Evolutionary conservation across 129 eudicot species (phyloP).

Genomic region (Flaveria robusta): DNA sequence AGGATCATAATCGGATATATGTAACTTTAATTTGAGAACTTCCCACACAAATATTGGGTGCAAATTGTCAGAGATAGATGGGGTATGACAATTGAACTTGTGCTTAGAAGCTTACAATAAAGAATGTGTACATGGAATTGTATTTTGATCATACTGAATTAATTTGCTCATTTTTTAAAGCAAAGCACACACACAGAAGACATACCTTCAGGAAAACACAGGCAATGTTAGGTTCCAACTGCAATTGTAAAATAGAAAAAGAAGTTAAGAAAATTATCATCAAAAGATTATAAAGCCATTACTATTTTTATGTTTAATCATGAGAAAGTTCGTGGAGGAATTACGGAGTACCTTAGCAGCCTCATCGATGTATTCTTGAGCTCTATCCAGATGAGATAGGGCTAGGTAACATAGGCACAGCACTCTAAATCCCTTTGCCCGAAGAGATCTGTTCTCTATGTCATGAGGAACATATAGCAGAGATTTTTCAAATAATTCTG

Average conservation of each 20-base stretch:
- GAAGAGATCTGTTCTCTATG: slow-evolving; percentile 68
- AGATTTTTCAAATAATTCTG: slow-evolving; percentile 87
- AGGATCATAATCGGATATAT: neutral
- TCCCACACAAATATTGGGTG: slow-evolving; percentile 1
- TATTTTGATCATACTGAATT: neutral
- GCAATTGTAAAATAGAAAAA: slow-evolving; percentile 45
- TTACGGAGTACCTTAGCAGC: slow-evolving; percentile 73
- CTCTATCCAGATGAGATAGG: slow-evolving; percentile 82
- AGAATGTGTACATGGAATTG: neutral
- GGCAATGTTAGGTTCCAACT: slow-evolving; percentile 89
- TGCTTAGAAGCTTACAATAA: slow-evolving; percentile 8
- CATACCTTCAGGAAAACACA: slow-evolving; percentile 87
- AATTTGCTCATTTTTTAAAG: neutral
- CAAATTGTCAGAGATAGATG: neutral
- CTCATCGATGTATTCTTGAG: slow-evolving; percentile 95
- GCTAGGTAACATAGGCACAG: slow-evolving; percentile 81
- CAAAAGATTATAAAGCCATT: neutral
- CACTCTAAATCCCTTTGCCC: slow-evolving; percentile 93
- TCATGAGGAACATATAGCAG: slow-evolving; percentile 83
- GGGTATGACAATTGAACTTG: slow-evolving; percentile 10
- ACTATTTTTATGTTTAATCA: neutral
- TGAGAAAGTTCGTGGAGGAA: slow-evolving; percentile 11
- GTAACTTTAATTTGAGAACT: neutral
- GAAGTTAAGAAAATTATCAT: slow-evolving; percentile 13
- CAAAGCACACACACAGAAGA: slow-evolving; percentile 1